Percentiles rank a stretch among this genome's conserved stretches.
Evolutionary conservation across 768 basidiomycete species (phyloP).

Genomic region (Naematelia aurantialba): DNA sequence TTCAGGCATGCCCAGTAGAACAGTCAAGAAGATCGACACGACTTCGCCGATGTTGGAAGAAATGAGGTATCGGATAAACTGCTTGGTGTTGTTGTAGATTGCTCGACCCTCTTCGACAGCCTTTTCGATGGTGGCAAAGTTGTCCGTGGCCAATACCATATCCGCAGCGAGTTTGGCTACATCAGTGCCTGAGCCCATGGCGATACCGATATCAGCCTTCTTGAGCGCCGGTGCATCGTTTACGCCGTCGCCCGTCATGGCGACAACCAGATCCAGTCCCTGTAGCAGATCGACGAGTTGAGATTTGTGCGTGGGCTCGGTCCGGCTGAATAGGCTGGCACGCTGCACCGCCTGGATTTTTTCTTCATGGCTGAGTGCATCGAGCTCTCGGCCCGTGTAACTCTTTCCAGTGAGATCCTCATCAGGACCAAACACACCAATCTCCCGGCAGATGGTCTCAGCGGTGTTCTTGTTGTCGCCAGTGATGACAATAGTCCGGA

Average conservation of each 20-base stretch:
- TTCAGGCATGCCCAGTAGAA: constrained; percentile 98
- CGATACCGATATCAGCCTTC: constrained; percentile 95
- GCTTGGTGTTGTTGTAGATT: constrained; percentile 99
- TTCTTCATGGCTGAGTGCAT: constrained; percentile 71
- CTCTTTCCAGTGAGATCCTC: constrained; percentile 93
- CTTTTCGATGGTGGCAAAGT: constrained; percentile 93
- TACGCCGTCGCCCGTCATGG: constrained; percentile 93
- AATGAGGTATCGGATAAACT: constrained; percentile 96
- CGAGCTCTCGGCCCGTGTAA: constrained; percentile 89
- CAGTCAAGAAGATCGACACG: constrained; percentile 90
- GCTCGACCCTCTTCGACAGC: constrained; percentile 96
- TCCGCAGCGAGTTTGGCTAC: constrained; percentile 97
- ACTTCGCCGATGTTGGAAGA: constrained; percentile 98
- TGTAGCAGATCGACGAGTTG: constrained; percentile 92
- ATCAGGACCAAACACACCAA: constrained; percentile 81
- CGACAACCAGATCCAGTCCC: constrained; percentile 84
- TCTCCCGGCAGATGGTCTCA: constrained; percentile 92
- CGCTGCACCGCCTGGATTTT: constrained; percentile 81
- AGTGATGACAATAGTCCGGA: constrained; percentile 94
- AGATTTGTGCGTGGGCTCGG: constrained; percentile 91
- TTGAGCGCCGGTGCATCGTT: constrained; percentile 97
- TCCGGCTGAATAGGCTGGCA: constrained; percentile 85
- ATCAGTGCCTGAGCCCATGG: constrained; percentile 98
- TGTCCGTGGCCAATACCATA: constrained; percentile 76
- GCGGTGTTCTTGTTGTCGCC: constrained; percentile 98